Evolutionary conservation across 148 eudicot genomes (phyloP).

Genomic region (Heliamphora exappendiculata): DNA sequence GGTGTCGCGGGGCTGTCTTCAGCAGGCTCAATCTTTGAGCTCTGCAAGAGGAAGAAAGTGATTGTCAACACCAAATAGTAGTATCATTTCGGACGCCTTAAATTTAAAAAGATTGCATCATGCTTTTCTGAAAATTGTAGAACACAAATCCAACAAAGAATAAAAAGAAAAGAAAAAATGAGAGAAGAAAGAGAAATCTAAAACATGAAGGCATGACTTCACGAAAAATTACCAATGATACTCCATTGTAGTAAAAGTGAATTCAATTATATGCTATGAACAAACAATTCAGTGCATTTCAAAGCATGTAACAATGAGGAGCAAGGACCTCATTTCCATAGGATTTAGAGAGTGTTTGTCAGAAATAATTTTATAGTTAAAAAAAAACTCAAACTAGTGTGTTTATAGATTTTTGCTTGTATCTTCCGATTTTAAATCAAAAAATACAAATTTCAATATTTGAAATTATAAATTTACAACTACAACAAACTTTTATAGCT

Average conservation of each 20-base stretch:
- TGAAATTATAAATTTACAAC: too few species aligned
- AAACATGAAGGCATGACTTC: background rate
- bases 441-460: too few species aligned
- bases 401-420: too few species aligned
- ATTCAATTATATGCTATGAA: background rate
- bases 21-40: conserved; percentile 50
- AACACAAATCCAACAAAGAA: background rate
- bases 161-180: background rate
- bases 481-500: too few species aligned
- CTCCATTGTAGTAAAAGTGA: background rate
- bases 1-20: conserved; percentile 82
- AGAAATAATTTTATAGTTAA: too few species aligned
- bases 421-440: too few species aligned
- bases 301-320: background rate
- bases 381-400: too few species aligned
- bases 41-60: conserved; percentile 29
- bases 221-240: background rate
- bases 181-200: background rate
- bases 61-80: background rate
- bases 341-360: too few species aligned
- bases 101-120: too few species aligned
- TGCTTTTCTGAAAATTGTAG: background rate
- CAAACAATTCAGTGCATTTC: background rate
- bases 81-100: too few species aligned
- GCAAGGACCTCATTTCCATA: background rate